Conservation (phyloP, 2,329 filamentous ascomycete species). For the Metarhizium guizhouense region DNA sequence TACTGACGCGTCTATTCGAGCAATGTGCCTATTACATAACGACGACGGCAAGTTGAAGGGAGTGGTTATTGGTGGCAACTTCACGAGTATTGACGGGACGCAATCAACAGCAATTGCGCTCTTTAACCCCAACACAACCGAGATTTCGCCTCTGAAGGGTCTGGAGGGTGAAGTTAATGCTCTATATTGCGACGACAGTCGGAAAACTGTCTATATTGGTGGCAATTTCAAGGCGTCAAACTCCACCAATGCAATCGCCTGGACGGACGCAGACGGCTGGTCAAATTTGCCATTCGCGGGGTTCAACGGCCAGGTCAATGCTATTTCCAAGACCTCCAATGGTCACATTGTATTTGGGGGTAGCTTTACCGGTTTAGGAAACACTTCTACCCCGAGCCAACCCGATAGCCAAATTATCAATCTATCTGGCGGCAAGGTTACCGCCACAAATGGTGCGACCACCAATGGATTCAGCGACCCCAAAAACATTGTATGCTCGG, state of each 20-base stretch:
- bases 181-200: constrained; percentile 70
- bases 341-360: constrained; percentile 90
- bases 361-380: constrained; percentile 79
- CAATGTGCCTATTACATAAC: constrained; percentile 74
- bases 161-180: constrained; percentile 75
- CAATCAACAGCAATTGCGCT: constrained; percentile 72
- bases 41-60: constrained; percentile 59
- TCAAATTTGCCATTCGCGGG: constrained; percentile 80
- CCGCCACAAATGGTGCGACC: constrained; percentile 52
- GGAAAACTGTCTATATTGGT: constrained; percentile 80
- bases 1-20: constrained; percentile 75
- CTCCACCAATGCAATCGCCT: constrained; percentile 84
- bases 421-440: constrained; percentile 67
- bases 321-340: constrained; percentile 71
- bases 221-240: constrained; percentile 73
- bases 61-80: constrained; percentile 86
- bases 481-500: constrained; percentile 70
- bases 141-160: constrained; percentile 67
- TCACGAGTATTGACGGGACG: constrained; percentile 75
- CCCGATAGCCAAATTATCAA: constrained; percentile 77
- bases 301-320: constrained; percentile 85
- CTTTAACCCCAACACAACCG: constrained; percentile 64
- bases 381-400: constrained; percentile 58
- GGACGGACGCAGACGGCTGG: constrained; percentile 62
- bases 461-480: constrained; percentile 64